phyloP scores from a whole-genome alignment of 805 yeast genomes.

The Spathaspora arborariae region DNA sequence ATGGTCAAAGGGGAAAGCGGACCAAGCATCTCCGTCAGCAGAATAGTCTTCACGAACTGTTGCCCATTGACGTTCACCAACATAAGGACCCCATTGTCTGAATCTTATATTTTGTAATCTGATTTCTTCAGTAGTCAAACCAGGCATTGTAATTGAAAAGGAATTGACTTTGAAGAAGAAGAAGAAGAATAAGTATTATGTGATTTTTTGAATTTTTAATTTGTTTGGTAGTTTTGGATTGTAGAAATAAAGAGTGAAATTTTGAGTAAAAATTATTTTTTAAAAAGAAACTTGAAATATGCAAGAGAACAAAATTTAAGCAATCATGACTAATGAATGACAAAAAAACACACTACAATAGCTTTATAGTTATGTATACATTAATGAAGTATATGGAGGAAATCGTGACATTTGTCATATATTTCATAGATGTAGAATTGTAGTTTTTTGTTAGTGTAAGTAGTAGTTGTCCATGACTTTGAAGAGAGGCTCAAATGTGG shows the following conservation, averaged over 20 bases:
- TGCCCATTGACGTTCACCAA: slow-evolving; percentile 86
- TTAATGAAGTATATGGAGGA: too few relatives aligned
- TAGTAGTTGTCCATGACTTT: too few relatives aligned
- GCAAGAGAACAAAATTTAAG: background rate
- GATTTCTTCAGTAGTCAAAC: slow-evolving; percentile 34
- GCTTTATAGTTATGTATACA: too few relatives aligned
- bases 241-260: background rate
- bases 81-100: slow-evolving; percentile 89
- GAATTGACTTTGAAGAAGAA: background rate
- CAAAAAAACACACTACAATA: too few relatives aligned
- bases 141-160: slow-evolving; percentile 6
- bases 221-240: background rate
- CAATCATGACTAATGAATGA: background rate
- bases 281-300: background rate
- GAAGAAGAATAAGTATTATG: background rate
- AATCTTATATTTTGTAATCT: slow-evolving; percentile 51
- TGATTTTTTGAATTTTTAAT: background rate
- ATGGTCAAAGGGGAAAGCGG: slow-evolving; percentile 80
- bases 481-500: background rate
- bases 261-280: background rate
- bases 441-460: too few relatives aligned
- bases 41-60: slow-evolving; percentile 89
- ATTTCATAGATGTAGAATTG: too few relatives aligned
- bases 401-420: too few relatives aligned
- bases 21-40: slow-evolving; percentile 85